Conservation (phyloP, 2,329 filamentous ascomycete genomes). For the Thermoascus crustaceus region DNA sequence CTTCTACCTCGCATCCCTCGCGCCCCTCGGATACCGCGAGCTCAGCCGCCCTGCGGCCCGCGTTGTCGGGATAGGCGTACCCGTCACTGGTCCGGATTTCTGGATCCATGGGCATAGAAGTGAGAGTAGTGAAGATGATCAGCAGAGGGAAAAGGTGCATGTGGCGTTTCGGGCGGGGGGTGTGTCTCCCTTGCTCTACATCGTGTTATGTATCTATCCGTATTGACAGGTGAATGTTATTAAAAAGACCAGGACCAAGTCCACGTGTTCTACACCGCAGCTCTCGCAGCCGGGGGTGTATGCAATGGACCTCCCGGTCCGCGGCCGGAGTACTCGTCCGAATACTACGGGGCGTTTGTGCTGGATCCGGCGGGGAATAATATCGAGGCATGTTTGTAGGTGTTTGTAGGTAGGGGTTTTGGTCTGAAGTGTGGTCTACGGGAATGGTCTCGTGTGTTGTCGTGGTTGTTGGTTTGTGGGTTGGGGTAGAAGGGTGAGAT, state of each 20-base stretch:
- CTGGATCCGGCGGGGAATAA: constrained; percentile 47
- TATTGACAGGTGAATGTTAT: no score
- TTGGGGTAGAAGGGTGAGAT: no score
- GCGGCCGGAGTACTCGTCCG: constrained; percentile 36
- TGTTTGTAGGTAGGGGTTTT: constrained; percentile 2
- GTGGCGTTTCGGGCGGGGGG: constrained; percentile 18
- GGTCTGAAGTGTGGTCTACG: background rate
- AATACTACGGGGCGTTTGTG: constrained; percentile 47
- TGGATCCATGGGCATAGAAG: constrained; percentile 16
- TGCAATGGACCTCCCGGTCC: constrained; percentile 44
- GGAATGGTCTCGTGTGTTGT: background rate
- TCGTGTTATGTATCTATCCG: no score
- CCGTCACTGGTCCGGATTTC: constrained; percentile 19
- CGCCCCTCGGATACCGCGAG: constrained; percentile 22
- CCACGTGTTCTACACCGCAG: constrained; percentile 39
- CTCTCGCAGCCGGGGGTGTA: constrained; percentile 37
- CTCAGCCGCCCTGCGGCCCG: constrained; percentile 17
- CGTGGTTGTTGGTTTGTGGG: no score
- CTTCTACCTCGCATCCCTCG: constrained; percentile 22
- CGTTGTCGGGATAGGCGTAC: constrained; percentile 21
- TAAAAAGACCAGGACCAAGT: no score
- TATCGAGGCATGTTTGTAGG: constrained; percentile 34
- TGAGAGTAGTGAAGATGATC: constrained; percentile 3
- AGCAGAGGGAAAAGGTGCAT: constrained; percentile 11
- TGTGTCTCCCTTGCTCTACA: constrained; percentile 22